phyloP scores from a whole-genome alignment of 495 filamentous ascomycete species.

The Hypoxylon lienhwacheense region DNA sequence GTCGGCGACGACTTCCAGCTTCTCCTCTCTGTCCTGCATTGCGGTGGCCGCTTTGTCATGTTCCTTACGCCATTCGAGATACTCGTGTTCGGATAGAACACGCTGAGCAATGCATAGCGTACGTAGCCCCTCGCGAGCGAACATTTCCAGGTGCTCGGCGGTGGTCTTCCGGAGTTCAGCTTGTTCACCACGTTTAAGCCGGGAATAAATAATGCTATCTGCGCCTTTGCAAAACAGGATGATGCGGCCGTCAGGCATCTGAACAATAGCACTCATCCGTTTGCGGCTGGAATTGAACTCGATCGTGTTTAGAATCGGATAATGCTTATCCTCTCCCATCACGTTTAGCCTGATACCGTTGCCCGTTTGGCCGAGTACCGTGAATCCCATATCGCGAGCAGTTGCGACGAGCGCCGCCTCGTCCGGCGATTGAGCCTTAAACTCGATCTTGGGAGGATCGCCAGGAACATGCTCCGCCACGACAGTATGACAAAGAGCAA shows the following conservation, averaged over 20 bases:
- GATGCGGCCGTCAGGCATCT: conserved; percentile 92
- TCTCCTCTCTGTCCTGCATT: conserved; percentile 87
- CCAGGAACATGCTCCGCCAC: conserved; percentile 88
- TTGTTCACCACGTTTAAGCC: conserved; percentile 83
- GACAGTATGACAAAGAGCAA: conserved; percentile 95
- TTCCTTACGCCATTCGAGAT: conserved; percentile 78
- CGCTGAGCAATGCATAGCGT: conserved; percentile 94
- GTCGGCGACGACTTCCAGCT: conserved; percentile 86
- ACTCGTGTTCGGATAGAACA: conserved; percentile 82
- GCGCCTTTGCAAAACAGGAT: conserved; percentile 97
- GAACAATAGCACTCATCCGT: conserved; percentile 96
- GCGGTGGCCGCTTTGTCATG: conserved; percentile 86
- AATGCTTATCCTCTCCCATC: conserved; percentile 81
- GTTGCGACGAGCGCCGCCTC: conserved; percentile 94
- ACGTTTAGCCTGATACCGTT: conserved; percentile 84
- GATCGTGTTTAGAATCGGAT: conserved; percentile 87
- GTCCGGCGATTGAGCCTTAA: conserved; percentile 97
- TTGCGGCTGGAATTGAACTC: conserved; percentile 98
- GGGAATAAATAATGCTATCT: conserved; percentile 96
- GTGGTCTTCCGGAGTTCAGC: conserved; percentile 77
- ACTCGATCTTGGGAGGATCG: conserved; percentile 85
- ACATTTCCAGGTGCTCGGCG: conserved; percentile 93
- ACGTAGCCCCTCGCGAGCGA: conserved; percentile 90
- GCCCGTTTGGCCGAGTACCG: conserved; percentile 77
- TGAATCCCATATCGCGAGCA: conserved; percentile 93